Base-by-base conservation (phyloP, 2,329 filamentous ascomycete species). In the Aspergillus jensenii region DNA sequence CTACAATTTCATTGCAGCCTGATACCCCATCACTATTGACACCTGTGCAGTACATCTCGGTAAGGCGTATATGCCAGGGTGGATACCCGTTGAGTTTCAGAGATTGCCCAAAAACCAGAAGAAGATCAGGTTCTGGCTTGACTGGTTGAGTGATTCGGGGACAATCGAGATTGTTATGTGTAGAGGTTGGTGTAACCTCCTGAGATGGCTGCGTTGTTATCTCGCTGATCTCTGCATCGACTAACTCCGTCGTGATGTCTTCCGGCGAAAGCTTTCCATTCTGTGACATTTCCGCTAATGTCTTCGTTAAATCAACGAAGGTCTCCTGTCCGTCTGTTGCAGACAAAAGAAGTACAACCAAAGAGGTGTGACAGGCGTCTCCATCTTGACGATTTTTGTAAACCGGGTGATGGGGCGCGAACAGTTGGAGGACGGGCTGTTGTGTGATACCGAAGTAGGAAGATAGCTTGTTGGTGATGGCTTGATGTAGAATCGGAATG, bases 261-360 rank as follows among this genome's bases (percentile, higher is more conserved):
- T 86, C 81, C 1, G 90, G 84, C 2, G 85, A 85, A 14, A 99
- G 82, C 76, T 96, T 97, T 58, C 87, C 87, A 65, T 88, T 87
- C 74, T 98, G 95, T 6, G 91, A 90, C 95, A 99, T 98, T 71
- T 96, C 91, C 6, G 93, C 86, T 21, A 99, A 82, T 1, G 96
- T 98, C 70, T 93, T 91, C 43, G 95, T 99, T 46, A 99, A 83
- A 74, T 99, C 95, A 41, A 99, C 93, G 62, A 99, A 85, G 4
- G 93, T 97, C 69, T 96, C 91, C 55, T 93, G 87, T 49, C 95
- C 93, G 67, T 99, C 95, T 56, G 93, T 89, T 39, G 87, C 86
- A 14, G 91, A 96, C 51, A 99, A 85, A 40, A 99, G 84, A 57
- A 96, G 84, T 17, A 98, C 76, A 4, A 81, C 84, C 17, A 88